Evolutionary conservation across 192 early-diverging fungal genomes (phyloP), one percentile per base, ranked within the genome.

Genomic region (Backusella luteola): DNA sequence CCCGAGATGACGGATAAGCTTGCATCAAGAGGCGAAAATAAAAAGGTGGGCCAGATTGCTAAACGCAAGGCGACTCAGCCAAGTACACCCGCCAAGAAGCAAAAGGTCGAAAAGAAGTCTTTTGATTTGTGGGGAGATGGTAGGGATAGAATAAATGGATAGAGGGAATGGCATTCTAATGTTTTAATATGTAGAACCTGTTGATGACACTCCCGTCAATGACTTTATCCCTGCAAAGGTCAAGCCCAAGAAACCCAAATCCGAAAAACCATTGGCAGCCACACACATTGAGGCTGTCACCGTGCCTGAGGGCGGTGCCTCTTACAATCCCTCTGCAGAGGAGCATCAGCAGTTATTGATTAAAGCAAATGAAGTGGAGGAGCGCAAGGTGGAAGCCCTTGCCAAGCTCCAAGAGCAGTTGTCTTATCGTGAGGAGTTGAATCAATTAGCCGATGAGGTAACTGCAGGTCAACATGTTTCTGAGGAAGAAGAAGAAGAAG

Each of bases 261-360:
- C 88, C 0, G 52, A 81, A 52, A 90, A 83, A 75, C 86, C 84
- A n/a, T 67, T 85, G 39, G 85, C 69, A 0, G 73, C 63, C 14
- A 71, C 91, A 12, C 72, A 83, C 56, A 34, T 69, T 19, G 88
- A 92, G 0, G 93, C 94, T 4, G 90, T 99, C 2, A 84, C 89
- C 38, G 81, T 93, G 44, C 87, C 92, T 29, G 92, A 96, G 70
- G 90, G 93, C 2, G 98, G 98, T 56, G 88, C 93, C 0, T 98
- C 96, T 17, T 99, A 99, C 84, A 94, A 95, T 68, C 98, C 98
- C 8, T 85, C 87, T 14, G 86, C 91, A 76, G 84, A 88, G 67
- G 93, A 94, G 52, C 96, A 98, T 86, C 90, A 95, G 79, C 83
- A 84, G 66, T 77, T 93, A 41, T 71, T 94, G 42, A 75, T 76